phyloP scores from a whole-genome alignment of 176 grass and related monocot species.

The Zoysia pacifica region DNA sequence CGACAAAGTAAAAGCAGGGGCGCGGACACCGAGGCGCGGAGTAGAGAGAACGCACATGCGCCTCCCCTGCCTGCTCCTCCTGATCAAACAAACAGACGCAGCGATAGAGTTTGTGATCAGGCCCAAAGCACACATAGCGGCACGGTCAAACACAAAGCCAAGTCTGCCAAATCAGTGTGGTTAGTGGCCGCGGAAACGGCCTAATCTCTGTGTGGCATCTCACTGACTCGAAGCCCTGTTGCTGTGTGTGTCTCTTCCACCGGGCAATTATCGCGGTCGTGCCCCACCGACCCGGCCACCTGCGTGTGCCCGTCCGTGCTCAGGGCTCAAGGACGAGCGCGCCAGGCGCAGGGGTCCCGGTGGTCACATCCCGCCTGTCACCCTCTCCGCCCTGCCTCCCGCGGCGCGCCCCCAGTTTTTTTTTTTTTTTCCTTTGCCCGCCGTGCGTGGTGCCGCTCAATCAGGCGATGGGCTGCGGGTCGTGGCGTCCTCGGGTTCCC shows the following conservation, averaged over 20 bases:
- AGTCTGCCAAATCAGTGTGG: not conserved
- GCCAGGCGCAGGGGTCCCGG: too few relatives aligned
- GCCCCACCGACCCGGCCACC: conserved; percentile 6
- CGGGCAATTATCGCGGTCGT: not conserved
- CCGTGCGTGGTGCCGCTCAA: too few relatives aligned
- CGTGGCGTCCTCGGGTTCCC: too few relatives aligned
- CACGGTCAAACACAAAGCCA: conserved; percentile 10
- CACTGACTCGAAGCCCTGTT: not conserved
- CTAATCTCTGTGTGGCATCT: not conserved
- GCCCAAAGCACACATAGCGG: not conserved
- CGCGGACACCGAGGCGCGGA: conserved; percentile 16
- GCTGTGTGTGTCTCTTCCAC: not conserved
- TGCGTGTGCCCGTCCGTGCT: conserved; percentile 16
- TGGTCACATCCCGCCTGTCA: too few relatives aligned
- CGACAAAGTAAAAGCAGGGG: conserved; percentile 18
- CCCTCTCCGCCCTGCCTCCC: too few relatives aligned
- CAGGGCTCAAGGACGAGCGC: not conserved
- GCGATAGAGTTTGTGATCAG: not conserved
- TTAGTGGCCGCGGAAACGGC: conserved; percentile 10
- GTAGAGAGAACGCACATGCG: not conserved
- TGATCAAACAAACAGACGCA: not conserved
- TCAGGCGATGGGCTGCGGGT: too few relatives aligned
- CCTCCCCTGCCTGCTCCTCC: not conserved
- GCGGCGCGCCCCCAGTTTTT: not conserved
- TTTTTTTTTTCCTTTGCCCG: too few relatives aligned